Percentiles rank a stretch among this genome's conserved stretches.
phyloP scores from a whole-genome alignment of 257 asterid genomes.

The Solanum pimpinellifolium region DNA sequence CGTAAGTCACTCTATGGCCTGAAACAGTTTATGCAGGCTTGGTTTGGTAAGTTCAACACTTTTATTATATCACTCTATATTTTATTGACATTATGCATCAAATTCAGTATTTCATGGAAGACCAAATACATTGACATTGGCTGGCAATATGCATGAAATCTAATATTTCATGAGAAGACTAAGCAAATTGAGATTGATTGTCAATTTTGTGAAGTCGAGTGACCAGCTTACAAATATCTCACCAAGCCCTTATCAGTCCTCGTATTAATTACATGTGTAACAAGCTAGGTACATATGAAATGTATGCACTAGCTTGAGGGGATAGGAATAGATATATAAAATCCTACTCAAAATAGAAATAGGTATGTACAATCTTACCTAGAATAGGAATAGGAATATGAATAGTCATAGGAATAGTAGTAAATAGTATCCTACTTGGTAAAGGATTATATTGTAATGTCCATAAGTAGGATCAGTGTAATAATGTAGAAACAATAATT shows the following conservation, averaged over 20 bases:
- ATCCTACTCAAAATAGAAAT: background rate
- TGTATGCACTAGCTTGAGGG: background rate
- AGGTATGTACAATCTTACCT: no score
- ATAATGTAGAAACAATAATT: background rate
- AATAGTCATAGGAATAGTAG: background rate
- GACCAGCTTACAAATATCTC: background rate
- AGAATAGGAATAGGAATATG: no score
- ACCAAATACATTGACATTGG: no score
- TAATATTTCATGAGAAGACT: background rate
- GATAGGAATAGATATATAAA: background rate
- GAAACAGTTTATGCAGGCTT: no score
- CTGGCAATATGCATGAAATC: no score
- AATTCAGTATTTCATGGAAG: no score
- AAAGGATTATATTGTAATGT: background rate
- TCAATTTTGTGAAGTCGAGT: background rate
- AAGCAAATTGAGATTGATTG: background rate
- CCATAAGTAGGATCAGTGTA: background rate
- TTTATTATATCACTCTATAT: background rate
- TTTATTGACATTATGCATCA: background rate
- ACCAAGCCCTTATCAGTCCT: background rate
- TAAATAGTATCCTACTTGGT: background rate
- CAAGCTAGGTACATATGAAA: background rate
- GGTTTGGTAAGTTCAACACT: no score
- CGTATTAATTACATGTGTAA: background rate
- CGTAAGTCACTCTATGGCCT: no score